phyloP scores from a whole-genome alignment of 768 basidiomycete genomes.

The Agrocybe chaxingu region DNA sequence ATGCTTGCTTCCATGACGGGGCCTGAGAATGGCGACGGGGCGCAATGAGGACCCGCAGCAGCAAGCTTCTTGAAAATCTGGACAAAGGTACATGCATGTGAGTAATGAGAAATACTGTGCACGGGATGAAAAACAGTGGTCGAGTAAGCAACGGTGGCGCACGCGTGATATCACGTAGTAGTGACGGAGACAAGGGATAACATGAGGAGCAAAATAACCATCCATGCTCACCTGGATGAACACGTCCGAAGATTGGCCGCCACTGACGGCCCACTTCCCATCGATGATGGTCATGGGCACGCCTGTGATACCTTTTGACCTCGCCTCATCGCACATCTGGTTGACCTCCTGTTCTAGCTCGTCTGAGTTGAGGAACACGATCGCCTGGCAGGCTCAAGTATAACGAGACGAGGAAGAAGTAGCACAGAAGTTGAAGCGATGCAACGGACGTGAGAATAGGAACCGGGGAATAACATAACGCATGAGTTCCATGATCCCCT shows the following conservation, averaged over 20 bases:
- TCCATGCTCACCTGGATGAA: conserved; percentile 52
- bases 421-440: background rate
- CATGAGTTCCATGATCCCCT: background rate
- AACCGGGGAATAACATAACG: background rate
- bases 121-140: background rate
- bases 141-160: background rate
- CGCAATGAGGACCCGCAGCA: conserved; percentile 27
- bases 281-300: conserved; percentile 82
- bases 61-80: conserved; percentile 54
- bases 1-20: conserved; percentile 29
- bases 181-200: background rate
- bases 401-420: background rate
- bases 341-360: conserved; percentile 65
- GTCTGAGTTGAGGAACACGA: conserved; percentile 61
- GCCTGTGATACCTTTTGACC: conserved; percentile 66
- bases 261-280: conserved; percentile 73
- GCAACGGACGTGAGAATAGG: background rate
- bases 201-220: background rate
- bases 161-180: background rate
- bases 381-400: conserved; percentile 37
- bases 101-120: background rate
- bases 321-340: conserved; percentile 57
- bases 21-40: conserved; percentile 31
- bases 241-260: conserved; percentile 69
- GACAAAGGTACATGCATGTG: background rate